A percentile compares a stretch with the other conserved stretches of the same genome.
Evolutionary conservation across 78 protist species (phyloP).

Genomic region (Planoprotostelium fungivorum): DNA sequence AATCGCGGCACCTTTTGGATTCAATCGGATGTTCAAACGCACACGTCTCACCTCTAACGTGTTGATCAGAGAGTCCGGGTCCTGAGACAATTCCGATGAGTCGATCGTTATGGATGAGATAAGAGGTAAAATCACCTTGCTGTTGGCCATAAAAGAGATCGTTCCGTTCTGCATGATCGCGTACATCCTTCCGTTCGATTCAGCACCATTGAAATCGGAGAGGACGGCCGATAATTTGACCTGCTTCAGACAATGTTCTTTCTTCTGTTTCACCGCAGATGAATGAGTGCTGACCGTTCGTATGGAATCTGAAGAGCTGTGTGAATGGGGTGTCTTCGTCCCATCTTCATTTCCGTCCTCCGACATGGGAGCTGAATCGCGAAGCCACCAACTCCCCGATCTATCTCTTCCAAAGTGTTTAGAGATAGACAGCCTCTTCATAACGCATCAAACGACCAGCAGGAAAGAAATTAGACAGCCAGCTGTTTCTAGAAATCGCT

Average conservation of each 20-base stretch:
- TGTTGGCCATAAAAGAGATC: background rate
- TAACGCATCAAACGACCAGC: too few species aligned
- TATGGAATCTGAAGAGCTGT: too few species aligned
- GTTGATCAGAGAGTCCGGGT: background rate
- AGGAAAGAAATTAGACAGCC: too few species aligned
- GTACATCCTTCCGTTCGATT: background rate
- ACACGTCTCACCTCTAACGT: background rate
- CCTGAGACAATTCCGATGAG: background rate
- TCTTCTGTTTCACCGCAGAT: background rate
- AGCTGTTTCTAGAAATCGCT: too few species aligned
- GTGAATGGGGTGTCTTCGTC: too few species aligned
- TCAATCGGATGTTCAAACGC: too few species aligned
- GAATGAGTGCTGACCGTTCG: too few species aligned
- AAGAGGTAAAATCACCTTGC: background rate
- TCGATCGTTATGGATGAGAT: background rate
- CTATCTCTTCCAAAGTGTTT: too few species aligned
- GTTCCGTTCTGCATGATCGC: background rate
- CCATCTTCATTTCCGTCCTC: too few species aligned
- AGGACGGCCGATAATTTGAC: background rate
- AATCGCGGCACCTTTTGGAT: background rate
- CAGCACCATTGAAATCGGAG: background rate
- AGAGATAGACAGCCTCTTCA: too few species aligned
- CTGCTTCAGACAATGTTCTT: background rate
- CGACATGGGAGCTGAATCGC: too few species aligned
- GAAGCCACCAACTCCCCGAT: too few species aligned